phyloP scores from a whole-genome alignment of 768 basidiomycete species.

The Mycena galopus region DNA sequence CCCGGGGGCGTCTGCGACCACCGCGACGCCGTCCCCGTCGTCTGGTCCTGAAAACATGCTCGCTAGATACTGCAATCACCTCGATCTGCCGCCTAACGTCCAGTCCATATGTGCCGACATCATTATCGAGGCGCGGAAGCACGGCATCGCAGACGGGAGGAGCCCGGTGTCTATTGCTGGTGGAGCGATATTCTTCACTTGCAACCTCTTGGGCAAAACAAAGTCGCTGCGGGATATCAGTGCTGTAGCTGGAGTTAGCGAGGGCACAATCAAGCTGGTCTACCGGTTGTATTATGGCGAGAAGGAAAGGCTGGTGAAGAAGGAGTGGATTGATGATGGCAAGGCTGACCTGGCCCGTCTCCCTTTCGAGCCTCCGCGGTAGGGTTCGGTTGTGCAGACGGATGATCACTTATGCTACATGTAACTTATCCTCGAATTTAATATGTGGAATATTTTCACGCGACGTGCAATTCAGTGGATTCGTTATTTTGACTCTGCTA shows the following conservation, averaged over 20 bases:
- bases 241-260: conserved; percentile 92
- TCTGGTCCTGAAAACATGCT: conserved; percentile 89
- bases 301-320: conserved; percentile 84
- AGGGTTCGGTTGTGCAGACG: background rate
- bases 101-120: conserved; percentile 89
- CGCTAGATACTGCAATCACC: conserved; percentile 94
- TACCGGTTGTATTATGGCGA: conserved; percentile 84
- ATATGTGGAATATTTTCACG: too few relatives aligned
- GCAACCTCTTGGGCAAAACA: conserved; percentile 79
- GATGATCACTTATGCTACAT: conserved; percentile 5
- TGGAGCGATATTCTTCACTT: conserved; percentile 95
- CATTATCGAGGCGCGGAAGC: conserved; percentile 81
- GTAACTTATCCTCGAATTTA: conserved; percentile 17
- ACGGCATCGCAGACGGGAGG: conserved; percentile 93
- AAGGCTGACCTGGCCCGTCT: conserved; percentile 69
- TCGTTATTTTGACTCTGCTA: too few relatives aligned
- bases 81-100: conserved; percentile 85
- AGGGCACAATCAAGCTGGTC: conserved; percentile 93
- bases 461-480: too few relatives aligned
- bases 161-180: conserved; percentile 99
- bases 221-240: conserved; percentile 91
- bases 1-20: conserved; percentile 77
- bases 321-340: conserved; percentile 88
- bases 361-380: conserved; percentile 40
- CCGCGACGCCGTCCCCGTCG: conserved; percentile 59